Percentiles rank a stretch among this genome's conserved stretches.
These are phyloP conservation scores for Monilinia polystroma DNA, from an alignment of 2,329 filamentous ascomycete genomes.

Conservation along the genomic window DNA sequence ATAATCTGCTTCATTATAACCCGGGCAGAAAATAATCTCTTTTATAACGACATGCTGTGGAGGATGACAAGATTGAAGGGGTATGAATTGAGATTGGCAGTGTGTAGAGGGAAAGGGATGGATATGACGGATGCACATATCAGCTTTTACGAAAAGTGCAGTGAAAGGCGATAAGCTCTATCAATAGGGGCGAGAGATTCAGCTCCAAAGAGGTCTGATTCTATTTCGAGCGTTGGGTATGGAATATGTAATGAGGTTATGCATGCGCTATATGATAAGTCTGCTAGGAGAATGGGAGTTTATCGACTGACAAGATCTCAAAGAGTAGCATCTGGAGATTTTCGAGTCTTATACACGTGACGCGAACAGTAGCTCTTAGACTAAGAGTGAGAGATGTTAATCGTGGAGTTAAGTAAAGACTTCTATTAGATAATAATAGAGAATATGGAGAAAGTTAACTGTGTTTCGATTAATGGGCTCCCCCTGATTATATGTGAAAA, in stretches of 20 bases:
- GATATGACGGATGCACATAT: slow-evolving; percentile 16
- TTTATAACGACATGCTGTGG: not conserved
- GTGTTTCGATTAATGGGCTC: not conserved
- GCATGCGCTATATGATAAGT: slow-evolving; percentile 55
- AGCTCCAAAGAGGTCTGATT: slow-evolving; percentile 23
- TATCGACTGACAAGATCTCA: slow-evolving; percentile 49
- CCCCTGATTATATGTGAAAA: not conserved
- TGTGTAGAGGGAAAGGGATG: not conserved
- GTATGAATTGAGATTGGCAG: slow-evolving; percentile 3
- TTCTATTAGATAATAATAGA: not conserved
- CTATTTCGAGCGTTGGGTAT: slow-evolving; percentile 29
- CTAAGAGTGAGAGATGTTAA: not conserved
- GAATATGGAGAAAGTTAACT: not conserved
- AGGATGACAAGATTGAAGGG: not conserved
- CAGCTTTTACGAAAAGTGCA: not conserved
- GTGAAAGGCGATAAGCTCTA: no score
- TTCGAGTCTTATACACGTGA: not conserved
- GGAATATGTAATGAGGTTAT: slow-evolving; percentile 48
- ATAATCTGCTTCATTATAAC: not conserved
- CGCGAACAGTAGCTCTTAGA: not conserved
- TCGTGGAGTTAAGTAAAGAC: not conserved
- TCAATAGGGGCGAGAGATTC: not conserved
- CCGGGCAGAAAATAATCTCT: not conserved
- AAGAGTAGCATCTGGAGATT: no score
- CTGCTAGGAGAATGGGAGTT: slow-evolving; percentile 52